These are phyloP conservation scores for Pythium monospermum DNA, from an alignment of 352 stramenopile genomes.

Conservation along the genomic window DNA sequence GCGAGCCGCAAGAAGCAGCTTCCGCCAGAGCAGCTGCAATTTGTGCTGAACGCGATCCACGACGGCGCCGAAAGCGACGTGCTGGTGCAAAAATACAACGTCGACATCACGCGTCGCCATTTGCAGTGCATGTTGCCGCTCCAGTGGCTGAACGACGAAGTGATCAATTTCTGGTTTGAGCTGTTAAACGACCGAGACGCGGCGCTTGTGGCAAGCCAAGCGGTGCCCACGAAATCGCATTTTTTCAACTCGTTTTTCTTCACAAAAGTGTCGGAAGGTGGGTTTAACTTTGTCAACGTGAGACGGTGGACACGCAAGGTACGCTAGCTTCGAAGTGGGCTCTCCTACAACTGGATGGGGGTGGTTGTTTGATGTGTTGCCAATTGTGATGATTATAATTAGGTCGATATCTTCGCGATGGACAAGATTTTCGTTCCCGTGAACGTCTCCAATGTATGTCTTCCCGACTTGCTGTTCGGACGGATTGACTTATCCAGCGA, in stretches of 20 bases:
- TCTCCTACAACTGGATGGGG: too few relatives aligned
- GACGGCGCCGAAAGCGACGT: slow-evolving; percentile 51
- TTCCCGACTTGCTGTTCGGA: neutral
- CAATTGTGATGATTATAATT: neutral
- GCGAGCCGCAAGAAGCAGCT: slow-evolving; percentile 49
- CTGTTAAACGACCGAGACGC: slow-evolving; percentile 70
- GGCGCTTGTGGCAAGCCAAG: slow-evolving; percentile 40
- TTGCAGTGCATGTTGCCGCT: slow-evolving; percentile 65
- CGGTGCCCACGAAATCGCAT: slow-evolving; percentile 51
- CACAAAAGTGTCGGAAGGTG: slow-evolving; percentile 70
- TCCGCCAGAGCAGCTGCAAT: slow-evolving; percentile 49
- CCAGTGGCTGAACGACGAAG: slow-evolving; percentile 76
- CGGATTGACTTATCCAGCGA: too few relatives aligned
- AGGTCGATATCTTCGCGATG: slow-evolving; percentile 87
- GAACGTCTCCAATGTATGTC: slow-evolving; percentile 80
- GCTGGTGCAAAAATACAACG: slow-evolving; percentile 77
- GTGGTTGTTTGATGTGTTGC: neutral
- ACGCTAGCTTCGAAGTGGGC: neutral
- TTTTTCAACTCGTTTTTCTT: slow-evolving; percentile 90
- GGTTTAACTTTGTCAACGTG: slow-evolving; percentile 84
- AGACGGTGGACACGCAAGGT: slow-evolving; percentile 78
- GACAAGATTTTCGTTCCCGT: slow-evolving; percentile 87
- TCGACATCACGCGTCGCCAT: slow-evolving; percentile 68
- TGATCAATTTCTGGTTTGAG: slow-evolving; percentile 88
- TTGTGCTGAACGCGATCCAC: slow-evolving; percentile 51